Evolutionary conservation across 495 filamentous ascomycete species (phyloP), one percentile per base, ranked within the genome.

Genomic region (Hypoxylon crocopeplum): DNA sequence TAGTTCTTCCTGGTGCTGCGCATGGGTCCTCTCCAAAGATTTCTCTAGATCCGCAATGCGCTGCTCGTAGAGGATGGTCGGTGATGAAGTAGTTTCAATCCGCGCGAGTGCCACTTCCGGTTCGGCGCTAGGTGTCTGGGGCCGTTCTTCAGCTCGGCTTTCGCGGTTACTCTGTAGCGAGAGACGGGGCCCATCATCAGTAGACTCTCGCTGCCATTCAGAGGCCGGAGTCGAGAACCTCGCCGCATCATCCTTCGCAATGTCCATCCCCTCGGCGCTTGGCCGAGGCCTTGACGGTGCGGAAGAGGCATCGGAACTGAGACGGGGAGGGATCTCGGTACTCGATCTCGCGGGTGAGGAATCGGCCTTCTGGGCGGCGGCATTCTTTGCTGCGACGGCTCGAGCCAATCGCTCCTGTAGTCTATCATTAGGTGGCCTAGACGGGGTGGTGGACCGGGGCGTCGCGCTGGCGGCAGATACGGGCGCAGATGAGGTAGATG

Each of bases 351-450:
- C 27, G 11, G 67, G 48, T 20, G 61, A 57, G n/a, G 56, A 51
- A 33, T 61, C 62, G 8, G 56, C 15, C 30, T 39, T 66, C 19
- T 66, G 62, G 20, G 58, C 48, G 15, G 68, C 48, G 15, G 68
- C 61, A 48, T 68, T 70, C 49, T 77, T 84, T 19, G 74, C 81
- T 38, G 79, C 84, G 50, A 79, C 75, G 59, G 77, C 82, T 60
- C 75, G 82, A 53, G 92, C 93, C 5, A 97, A 77, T 22, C 91
- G 85, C 73, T 96, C 92, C 70, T 96, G 92, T 30, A 97, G 80
- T 10, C 90, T 83, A 57, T 91, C 88, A 77, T 88, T 93, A 48
- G 83, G 68, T 25, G 82, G 76, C 77, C 78, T 64, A 5, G 80
- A 78, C 17, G 74, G 64, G 10, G 68, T 68, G 5, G 59, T 59